Conservation (phyloP, 495 filamentous ascomycete species). For the Amorphotheca resinae region DNA sequence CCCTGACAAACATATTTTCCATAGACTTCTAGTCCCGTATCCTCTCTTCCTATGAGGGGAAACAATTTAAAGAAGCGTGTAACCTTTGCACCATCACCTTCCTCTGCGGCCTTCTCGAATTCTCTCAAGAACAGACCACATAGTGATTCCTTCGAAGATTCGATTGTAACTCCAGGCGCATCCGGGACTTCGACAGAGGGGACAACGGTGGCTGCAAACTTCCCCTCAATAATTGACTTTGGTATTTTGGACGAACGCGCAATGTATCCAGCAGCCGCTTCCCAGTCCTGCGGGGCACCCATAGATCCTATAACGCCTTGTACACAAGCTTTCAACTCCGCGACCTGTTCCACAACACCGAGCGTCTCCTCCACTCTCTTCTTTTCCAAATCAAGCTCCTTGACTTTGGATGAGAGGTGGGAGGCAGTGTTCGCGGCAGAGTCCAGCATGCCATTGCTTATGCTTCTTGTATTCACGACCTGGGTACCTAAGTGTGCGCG, state of each 20-base stretch:
- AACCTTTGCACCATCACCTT: conserved; percentile 72
- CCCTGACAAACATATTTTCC: conserved; percentile 91
- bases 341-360: conserved; percentile 87
- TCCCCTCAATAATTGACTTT: conserved; percentile 59
- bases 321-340: conserved; percentile 90
- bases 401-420: conserved; percentile 74
- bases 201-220: conserved; percentile 88
- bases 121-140: conserved; percentile 85
- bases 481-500: conserved; percentile 82
- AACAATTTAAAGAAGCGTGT: conserved; percentile 98
- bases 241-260: conserved; percentile 72
- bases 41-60: conserved; percentile 79
- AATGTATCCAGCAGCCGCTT: conserved; percentile 84
- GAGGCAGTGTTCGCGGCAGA: conserved; percentile 74
- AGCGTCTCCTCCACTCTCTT: conserved; percentile 79
- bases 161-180: conserved; percentile 73
- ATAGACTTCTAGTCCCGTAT: conserved; percentile 88
- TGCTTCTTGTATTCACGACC: conserved; percentile 65
- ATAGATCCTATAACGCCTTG: conserved; percentile 91
- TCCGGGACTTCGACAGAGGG: conserved; percentile 93
- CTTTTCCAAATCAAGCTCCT: conserved; percentile 79
- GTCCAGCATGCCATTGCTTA: conserved; percentile 81
- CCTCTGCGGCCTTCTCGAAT: conserved; percentile 83
- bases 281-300: conserved; percentile 98
- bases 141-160: conserved; percentile 73